A percentile compares a stretch with the other conserved stretches of the same genome.
Evolutionary conservation across 2,329 filamentous ascomycete genomes (phyloP).

Genomic region (Phaeosphaeriaceae sp.): DNA sequence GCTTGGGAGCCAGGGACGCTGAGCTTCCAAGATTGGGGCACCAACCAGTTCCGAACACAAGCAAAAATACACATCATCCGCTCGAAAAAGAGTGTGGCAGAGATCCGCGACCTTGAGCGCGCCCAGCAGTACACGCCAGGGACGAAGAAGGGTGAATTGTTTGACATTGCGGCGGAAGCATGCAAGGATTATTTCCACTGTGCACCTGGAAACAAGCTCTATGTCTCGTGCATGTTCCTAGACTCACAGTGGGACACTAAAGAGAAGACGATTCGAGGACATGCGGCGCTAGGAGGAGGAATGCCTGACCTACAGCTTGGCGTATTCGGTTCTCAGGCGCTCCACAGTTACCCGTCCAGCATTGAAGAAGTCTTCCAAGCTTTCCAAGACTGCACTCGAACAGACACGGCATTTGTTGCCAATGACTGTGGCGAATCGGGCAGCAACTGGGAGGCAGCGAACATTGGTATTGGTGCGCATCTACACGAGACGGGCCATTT

Average conservation of each 20-base stretch:
- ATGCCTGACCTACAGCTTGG: slow-evolving; percentile 79
- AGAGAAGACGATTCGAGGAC: slow-evolving; percentile 75
- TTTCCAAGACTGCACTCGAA: slow-evolving; percentile 89
- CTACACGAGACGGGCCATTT: slow-evolving; percentile 90
- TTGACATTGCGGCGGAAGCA: slow-evolving; percentile 77
- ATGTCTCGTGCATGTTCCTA: slow-evolving; percentile 85
- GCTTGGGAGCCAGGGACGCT: slow-evolving; percentile 89
- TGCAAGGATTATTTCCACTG: slow-evolving; percentile 80
- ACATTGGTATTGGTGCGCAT: slow-evolving; percentile 91
- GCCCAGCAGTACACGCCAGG: slow-evolving; percentile 80
- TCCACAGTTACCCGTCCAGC: slow-evolving; percentile 88
- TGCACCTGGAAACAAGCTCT: slow-evolving; percentile 79
- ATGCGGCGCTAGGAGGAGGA: slow-evolving; percentile 83
- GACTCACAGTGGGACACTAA: slow-evolving; percentile 87
- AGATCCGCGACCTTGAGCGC: slow-evolving; percentile 78
- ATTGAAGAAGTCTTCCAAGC: slow-evolving; percentile 90
- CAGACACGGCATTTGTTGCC: slow-evolving; percentile 78
- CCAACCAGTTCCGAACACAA: slow-evolving; percentile 82
- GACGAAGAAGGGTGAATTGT: slow-evolving; percentile 76
- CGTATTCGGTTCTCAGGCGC: slow-evolving; percentile 89
- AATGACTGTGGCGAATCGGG: slow-evolving; percentile 89
- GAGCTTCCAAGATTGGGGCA: slow-evolving; percentile 75
- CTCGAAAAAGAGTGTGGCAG: slow-evolving; percentile 81
- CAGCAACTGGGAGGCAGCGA: slow-evolving; percentile 94
- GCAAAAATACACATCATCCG: slow-evolving; percentile 88